These are phyloP conservation scores for Phytophthora nicotianae DNA, from an alignment of 352 stramenopile genomes.

Conservation along the genomic window DNA sequence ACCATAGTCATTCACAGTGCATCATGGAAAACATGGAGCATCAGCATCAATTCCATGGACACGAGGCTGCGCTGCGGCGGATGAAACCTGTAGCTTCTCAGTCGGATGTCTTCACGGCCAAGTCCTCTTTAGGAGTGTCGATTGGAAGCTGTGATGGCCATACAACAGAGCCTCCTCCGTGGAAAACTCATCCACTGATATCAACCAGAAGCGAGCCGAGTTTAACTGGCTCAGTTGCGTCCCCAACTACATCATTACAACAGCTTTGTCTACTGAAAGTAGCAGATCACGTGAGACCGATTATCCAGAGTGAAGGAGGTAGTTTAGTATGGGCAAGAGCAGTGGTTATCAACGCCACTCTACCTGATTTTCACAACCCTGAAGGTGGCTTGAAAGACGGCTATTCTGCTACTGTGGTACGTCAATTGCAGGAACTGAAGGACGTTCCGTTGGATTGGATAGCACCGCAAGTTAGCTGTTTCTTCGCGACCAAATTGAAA, in stretches of 20 bases:
- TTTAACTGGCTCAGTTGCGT: conserved; percentile 26
- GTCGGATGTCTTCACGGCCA: conserved; percentile 35
- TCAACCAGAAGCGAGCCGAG: conserved; percentile 47
- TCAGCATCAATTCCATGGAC: conserved; percentile 23
- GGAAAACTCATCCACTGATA: conserved; percentile 15
- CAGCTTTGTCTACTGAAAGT: conserved; percentile 63
- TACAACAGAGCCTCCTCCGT: conserved; percentile 1
- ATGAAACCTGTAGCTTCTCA: conserved; percentile 38
- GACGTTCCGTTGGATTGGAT: conserved; percentile 67
- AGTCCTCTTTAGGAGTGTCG: conserved; percentile 18
- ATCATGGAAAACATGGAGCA: conserved; percentile 29
- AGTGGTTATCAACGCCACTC: conserved; percentile 48
- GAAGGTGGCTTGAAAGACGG: conserved; percentile 13
- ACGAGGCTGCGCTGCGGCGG: conserved; percentile 24
- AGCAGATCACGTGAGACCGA: conserved; percentile 49
- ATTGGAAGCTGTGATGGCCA: not conserved
- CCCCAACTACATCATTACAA: conserved; percentile 37
- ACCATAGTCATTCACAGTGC: conserved; percentile 17
- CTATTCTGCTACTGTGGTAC: conserved; percentile 38
- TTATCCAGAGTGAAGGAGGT: conserved; percentile 53
- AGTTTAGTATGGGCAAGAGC: conserved; percentile 73
- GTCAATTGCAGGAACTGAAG: conserved; percentile 44
- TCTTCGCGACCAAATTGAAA: conserved; percentile 79
- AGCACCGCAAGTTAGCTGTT: conserved; percentile 72
- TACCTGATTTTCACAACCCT: conserved; percentile 13